Conservation (phyloP, 306 rosid species). For the Astragalus membranaceus region DNA sequence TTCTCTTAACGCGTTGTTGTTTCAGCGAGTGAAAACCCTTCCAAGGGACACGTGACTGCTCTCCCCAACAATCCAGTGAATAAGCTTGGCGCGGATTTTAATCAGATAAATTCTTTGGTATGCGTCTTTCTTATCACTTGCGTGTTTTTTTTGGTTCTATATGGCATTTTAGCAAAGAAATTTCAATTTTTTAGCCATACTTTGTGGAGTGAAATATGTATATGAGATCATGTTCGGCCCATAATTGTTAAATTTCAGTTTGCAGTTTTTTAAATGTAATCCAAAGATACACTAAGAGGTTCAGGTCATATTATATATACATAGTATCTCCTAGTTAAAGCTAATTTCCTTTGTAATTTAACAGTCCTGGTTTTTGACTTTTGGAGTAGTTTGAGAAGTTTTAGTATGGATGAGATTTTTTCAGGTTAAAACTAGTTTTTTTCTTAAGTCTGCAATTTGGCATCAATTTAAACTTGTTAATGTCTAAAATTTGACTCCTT, state of each 20-base stretch:
- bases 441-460: not conserved
- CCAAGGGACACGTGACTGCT: conserved; percentile 47
- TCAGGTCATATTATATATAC: not conserved
- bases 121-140: not conserved
- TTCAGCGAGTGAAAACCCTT: conserved; percentile 61
- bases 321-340: not conserved
- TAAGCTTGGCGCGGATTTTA: conserved; percentile 59
- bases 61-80: conserved; percentile 66
- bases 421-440: not conserved
- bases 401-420: not conserved
- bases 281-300: no score
- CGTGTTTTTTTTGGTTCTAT: not conserved
- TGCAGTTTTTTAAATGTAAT: no score
- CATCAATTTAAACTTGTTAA: not conserved
- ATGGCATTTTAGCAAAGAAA: not conserved
- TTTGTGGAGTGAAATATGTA: not conserved
- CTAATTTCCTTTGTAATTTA: not conserved
- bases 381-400: not conserved
- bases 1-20: not conserved
- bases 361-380: not conserved
- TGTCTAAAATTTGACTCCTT: not conserved
- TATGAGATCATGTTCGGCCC: no score
- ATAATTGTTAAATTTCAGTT: not conserved
- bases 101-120: conserved; percentile 69
- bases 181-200: not conserved